Percentiles rank a stretch among this genome's conserved stretches.
Conservation (phyloP, 305 asterid genomes). For the Coffea humblotiana region DNA sequence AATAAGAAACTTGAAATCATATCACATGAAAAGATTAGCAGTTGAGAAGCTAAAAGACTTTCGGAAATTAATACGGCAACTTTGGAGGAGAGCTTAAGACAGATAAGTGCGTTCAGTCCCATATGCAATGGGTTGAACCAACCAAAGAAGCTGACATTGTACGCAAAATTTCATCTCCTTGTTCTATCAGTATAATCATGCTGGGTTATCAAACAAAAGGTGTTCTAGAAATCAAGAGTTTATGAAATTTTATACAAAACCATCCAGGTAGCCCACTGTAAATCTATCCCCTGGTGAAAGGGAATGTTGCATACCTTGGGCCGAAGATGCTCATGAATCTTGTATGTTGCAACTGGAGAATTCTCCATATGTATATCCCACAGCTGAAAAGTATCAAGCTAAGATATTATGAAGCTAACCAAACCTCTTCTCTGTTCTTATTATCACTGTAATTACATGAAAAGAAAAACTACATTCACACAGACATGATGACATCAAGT, state of each 20-base stretch:
- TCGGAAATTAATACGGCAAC: too few species aligned
- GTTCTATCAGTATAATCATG: too few species aligned
- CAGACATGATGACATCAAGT: neutral
- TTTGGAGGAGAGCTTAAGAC: too few species aligned
- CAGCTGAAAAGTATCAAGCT: slow-evolving; percentile 42
- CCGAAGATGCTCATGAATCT: slow-evolving; percentile 72
- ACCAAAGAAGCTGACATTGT: too few species aligned
- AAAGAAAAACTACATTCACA: neutral
- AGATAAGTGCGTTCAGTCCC: too few species aligned
- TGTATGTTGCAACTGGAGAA: slow-evolving; percentile 68
- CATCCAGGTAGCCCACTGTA: neutral
- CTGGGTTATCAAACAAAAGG: too few species aligned
- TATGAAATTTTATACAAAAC: neutral
- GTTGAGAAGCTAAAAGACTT: too few species aligned
- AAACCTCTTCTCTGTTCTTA: neutral
- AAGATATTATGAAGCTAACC: slow-evolving; percentile 8
- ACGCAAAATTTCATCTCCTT: too few species aligned
- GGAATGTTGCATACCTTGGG: slow-evolving; percentile 59
- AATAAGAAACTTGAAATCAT: too few species aligned
- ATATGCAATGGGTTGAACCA: too few species aligned
- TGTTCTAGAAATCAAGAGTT: too few species aligned
- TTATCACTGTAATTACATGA: neutral
- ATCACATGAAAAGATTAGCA: too few species aligned
- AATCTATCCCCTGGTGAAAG: neutral
- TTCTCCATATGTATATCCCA: slow-evolving; percentile 83